Conservation (phyloP, 768 basidiomycete genomes). For the Dacryopinax spathularia region DNA sequence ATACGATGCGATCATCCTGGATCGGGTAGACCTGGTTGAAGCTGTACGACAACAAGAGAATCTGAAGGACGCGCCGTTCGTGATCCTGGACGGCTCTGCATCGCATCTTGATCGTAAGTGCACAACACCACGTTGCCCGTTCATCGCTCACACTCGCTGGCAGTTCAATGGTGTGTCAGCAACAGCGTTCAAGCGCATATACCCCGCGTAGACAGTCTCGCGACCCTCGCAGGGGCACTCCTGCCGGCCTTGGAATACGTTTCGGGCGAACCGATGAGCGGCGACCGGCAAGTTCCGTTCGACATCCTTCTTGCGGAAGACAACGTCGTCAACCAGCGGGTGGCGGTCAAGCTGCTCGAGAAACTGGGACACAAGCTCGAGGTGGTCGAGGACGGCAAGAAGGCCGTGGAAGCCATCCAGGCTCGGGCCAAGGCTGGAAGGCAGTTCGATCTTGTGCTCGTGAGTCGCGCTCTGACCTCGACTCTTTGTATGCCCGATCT, state of each 20-base stretch:
- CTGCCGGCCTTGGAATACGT: slow-evolving; percentile 90
- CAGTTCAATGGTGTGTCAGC: slow-evolving; percentile 92
- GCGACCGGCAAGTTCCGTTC: slow-evolving; percentile 72
- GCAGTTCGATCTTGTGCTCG: slow-evolving; percentile 85
- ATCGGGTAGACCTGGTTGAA: not conserved
- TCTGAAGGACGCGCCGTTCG: slow-evolving; percentile 16
- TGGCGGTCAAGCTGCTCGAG: slow-evolving; percentile 92
- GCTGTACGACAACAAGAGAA: not conserved
- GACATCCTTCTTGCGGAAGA: slow-evolving; percentile 95
- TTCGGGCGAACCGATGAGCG: slow-evolving; percentile 75
- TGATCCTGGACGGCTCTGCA: slow-evolving; percentile 15
- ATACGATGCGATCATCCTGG: not conserved
- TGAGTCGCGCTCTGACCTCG: slow-evolving; percentile 37
- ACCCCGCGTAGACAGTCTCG: slow-evolving; percentile 74
- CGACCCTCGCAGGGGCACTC: slow-evolving; percentile 82
- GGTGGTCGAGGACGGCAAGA: slow-evolving; percentile 91
- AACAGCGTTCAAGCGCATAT: slow-evolving; percentile 92
- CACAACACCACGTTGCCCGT: slow-evolving; percentile 20
- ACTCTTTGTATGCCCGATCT: not conserved
- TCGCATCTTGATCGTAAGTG: not conserved
- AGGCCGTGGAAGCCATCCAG: slow-evolving; percentile 88
- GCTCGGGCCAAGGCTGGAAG: slow-evolving; percentile 50
- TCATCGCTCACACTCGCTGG: slow-evolving; percentile 6
- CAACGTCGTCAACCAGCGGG: slow-evolving; percentile 88
- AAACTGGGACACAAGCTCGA: slow-evolving; percentile 91